Evolutionary conservation across 306 rosid species (phyloP).

Genomic region (Cucumis melo): DNA sequence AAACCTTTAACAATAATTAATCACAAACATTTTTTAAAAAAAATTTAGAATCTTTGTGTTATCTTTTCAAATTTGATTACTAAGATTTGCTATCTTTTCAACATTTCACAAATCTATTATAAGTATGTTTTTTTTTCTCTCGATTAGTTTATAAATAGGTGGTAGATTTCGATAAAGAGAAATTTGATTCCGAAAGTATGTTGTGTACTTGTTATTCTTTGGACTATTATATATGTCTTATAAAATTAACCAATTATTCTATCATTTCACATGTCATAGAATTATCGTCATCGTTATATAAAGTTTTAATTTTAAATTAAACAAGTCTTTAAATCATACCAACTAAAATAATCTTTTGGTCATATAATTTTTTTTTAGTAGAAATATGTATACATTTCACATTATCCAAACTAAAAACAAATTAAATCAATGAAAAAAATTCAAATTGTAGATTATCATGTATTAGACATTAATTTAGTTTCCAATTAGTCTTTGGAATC

Average conservation of each 20-base stretch:
- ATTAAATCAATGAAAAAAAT: too few relatives aligned
- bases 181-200: background rate
- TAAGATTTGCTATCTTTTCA: background rate
- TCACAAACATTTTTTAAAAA: too few relatives aligned
- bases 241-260: background rate
- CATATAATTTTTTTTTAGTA: too few relatives aligned
- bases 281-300: background rate
- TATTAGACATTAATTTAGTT: too few relatives aligned
- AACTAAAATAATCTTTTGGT: too few relatives aligned
- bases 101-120: background rate
- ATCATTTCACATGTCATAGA: background rate
- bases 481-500: too few relatives aligned
- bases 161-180: rapidly evolving
- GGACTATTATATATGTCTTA: too few relatives aligned
- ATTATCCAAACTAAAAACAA: too few relatives aligned
- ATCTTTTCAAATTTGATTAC: background rate
- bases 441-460: too few relatives aligned
- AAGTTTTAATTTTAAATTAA: too few relatives aligned
- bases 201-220: background rate
- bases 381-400: too few relatives aligned
- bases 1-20: background rate
- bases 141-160: background rate
- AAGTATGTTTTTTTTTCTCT: background rate
- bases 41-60: background rate
- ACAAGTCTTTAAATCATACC: too few relatives aligned